Evolutionary conservation across 2,329 filamentous ascomycete species (phyloP).

Genomic region (Diaporthe sp.): DNA sequence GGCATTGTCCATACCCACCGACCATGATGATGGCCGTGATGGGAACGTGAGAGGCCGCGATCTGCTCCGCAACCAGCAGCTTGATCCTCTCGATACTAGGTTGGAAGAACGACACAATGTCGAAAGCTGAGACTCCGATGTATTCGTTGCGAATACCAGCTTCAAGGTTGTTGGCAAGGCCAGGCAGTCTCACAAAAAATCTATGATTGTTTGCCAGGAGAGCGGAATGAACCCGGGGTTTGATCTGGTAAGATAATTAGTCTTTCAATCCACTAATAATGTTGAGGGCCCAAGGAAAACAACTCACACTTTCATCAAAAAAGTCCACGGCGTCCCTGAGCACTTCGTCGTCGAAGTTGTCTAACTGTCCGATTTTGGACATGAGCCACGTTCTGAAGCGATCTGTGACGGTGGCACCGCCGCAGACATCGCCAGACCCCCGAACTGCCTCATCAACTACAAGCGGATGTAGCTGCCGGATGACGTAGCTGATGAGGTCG

Average conservation of each 20-base stretch:
- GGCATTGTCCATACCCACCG: conserved; percentile 60
- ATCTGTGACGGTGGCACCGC: conserved; percentile 64
- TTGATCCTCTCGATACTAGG: conserved; percentile 60
- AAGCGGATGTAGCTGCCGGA: conserved; percentile 59
- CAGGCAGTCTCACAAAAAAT: conserved; percentile 54
- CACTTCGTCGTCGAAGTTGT: conserved; percentile 58
- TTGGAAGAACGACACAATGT: conserved; percentile 59
- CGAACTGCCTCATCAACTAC: conserved; percentile 64
- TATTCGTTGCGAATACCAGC: conserved; percentile 54
- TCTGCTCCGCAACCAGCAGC: conserved; percentile 59
- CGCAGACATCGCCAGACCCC: conserved; percentile 64
- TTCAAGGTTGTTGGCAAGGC: conserved; percentile 53
- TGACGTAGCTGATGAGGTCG: conserved; percentile 67
- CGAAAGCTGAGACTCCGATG: conserved; percentile 55
- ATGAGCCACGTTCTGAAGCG: conserved; percentile 61
- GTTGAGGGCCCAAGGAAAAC: no score
- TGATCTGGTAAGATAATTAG: neutral
- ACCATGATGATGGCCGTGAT: conserved; percentile 19
- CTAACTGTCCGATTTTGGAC: conserved; percentile 58
- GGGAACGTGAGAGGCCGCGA: conserved; percentile 55
- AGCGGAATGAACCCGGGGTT: neutral
- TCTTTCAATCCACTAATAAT: neutral
- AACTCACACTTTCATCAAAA: neutral
- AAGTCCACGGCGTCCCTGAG: conserved; percentile 57
- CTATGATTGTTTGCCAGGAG: conserved; percentile 41